Evolutionary conservation across 371 early-diverging fungal genomes (phyloP).

Genomic region (Syncephalis plumigaleata): DNA sequence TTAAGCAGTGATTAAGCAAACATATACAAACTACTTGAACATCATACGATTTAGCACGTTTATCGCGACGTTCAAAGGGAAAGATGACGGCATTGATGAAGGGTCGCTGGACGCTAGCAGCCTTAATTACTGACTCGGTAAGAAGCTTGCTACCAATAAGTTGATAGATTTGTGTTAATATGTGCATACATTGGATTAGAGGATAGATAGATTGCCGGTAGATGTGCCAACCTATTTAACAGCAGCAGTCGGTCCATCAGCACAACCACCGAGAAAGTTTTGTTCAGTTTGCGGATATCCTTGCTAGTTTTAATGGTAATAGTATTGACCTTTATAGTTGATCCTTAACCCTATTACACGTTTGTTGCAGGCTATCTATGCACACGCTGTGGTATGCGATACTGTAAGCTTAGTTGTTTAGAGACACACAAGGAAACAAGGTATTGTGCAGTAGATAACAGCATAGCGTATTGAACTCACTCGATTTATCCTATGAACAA

Average conservation of each 20-base stretch:
- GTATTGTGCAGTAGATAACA: not conserved
- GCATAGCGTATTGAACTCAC: not conserved
- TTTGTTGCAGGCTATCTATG: conserved; percentile 5
- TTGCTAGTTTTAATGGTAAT: too few relatives aligned
- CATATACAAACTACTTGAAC: conserved; percentile 1
- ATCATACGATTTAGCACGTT: conserved; percentile 1
- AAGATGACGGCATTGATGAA: conserved; percentile 2
- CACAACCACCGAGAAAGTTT: conserved; percentile 6
- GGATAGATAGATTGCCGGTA: conserved; percentile 1
- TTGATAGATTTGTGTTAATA: too few relatives aligned
- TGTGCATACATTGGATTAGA: not conserved
- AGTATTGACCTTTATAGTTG: too few relatives aligned
- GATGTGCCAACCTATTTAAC: conserved; percentile 7
- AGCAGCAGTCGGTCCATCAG: conserved; percentile 2
- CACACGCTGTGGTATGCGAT: conserved; percentile 7
- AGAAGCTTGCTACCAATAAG: too few relatives aligned
- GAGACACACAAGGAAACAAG: conserved; percentile 7
- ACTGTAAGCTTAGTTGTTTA: conserved; percentile 4
- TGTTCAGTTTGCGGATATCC: conserved; percentile 7
- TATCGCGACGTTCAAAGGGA: not conserved
- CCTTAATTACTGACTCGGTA: conserved; percentile 6
- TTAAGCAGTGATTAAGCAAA: not conserved
- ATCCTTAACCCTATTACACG: too few relatives aligned
- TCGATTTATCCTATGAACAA: not conserved
- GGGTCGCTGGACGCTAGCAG: conserved; percentile 1